Conservation (phyloP, 306 rosid species). For the Vachellia collinsii region DNA sequence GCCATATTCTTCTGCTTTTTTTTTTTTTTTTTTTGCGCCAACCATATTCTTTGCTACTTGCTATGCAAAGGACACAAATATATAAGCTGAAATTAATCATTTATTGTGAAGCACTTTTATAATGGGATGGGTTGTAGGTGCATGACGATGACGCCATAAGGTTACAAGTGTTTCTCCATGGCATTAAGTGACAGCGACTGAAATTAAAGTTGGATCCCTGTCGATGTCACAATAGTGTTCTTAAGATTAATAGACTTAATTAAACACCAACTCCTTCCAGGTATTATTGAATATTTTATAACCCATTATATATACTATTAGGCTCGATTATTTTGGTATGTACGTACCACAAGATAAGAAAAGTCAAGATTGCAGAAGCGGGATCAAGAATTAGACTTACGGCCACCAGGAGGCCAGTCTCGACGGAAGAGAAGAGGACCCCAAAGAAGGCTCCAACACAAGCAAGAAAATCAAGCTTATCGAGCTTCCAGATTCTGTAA, state of each 20-base stretch:
- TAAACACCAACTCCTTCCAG: neutral
- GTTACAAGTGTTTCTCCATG: neutral
- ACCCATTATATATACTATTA: neutral
- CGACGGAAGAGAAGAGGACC: constrained; percentile 55
- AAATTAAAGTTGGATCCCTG: neutral
- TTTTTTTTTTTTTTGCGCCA: too few relatives aligned
- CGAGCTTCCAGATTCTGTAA: constrained; percentile 65
- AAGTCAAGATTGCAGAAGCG: neutral
- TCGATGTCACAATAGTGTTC: neutral
- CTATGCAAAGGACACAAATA: neutral
- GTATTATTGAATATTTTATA: neutral
- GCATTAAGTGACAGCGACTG: neutral
- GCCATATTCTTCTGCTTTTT: too few relatives aligned
- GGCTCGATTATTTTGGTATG: neutral
- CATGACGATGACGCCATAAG: neutral
- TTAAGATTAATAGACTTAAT: neutral
- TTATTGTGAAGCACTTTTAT: neutral
- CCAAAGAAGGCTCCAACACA: constrained; percentile 63
- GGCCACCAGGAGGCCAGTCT: constrained; percentile 61
- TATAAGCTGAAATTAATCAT: neutral
- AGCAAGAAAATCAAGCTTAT: constrained; percentile 65
- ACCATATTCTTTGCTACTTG: neutral
- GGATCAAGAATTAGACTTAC: constrained; percentile 36
- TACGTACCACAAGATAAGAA: neutral
- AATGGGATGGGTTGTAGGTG: neutral